Percentiles rank a stretch among this genome's conserved stretches.
phyloP scores from a whole-genome alignment of 2,329 filamentous ascomycete species.

The Diaporthe velutina region DNA sequence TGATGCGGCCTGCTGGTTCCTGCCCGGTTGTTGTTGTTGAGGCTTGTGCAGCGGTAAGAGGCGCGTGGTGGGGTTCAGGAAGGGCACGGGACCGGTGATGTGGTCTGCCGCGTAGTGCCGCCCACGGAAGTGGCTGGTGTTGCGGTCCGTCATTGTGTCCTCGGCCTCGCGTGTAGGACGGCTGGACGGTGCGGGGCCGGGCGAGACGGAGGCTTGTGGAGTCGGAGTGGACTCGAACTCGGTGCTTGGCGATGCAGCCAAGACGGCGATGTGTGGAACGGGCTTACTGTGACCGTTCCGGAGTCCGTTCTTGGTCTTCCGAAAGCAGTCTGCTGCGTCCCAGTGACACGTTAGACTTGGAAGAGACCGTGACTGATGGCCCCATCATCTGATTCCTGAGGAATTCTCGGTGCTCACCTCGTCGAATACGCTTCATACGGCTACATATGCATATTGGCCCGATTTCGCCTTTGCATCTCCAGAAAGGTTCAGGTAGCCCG shows the following conservation, averaged over 20 bases:
- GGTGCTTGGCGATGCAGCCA: conserved; percentile 31
- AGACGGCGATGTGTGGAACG: conserved; percentile 19
- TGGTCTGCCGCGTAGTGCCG: conserved; percentile 40
- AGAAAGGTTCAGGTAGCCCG: not conserved
- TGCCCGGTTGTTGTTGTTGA: not conserved
- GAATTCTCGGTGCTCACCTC: not conserved
- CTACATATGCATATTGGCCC: not conserved
- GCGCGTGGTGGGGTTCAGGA: conserved; percentile 45
- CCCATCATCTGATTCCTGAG: not conserved
- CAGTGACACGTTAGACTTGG: not conserved
- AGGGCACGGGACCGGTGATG: conserved; percentile 41
- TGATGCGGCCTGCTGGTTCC: not conserved
- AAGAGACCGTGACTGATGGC: not conserved
- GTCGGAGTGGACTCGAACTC: not conserved
- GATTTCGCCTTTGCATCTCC: not conserved
- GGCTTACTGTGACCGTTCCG: not conserved
- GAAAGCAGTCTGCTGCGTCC: not conserved
- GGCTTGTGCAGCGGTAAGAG: conserved; percentile 34
- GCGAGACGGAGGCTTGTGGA: not conserved
- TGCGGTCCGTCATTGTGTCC: conserved; percentile 36
- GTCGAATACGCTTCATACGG: not conserved
- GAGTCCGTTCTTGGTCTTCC: not conserved
- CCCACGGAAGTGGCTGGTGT: conserved; percentile 34
- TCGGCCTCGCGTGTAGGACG: not conserved
- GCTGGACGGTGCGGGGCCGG: not conserved